These are phyloP conservation scores for Serendipita sp. DNA, from an alignment of 768 basidiomycete species.

Conservation along the genomic window DNA sequence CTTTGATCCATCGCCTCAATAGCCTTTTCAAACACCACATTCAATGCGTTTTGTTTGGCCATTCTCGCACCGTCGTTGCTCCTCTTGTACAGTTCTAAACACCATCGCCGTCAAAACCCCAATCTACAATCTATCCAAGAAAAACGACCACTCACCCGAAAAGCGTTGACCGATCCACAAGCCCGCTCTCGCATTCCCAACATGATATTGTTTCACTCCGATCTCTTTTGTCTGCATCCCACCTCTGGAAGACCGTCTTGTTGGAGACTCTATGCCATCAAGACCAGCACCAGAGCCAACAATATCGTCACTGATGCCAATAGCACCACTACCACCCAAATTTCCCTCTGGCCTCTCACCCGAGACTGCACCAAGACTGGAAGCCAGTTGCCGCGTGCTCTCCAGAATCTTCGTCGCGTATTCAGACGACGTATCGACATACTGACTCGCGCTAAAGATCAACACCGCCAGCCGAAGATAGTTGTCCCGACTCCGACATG, in stretches of 20 bases:
- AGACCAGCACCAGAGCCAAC: too few species aligned
- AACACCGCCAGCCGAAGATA: constrained; percentile 55
- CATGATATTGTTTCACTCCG: neutral
- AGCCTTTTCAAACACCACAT: constrained; percentile 16
- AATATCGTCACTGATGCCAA: too few species aligned
- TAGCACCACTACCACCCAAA: constrained; percentile 6
- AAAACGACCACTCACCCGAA: constrained; percentile 30
- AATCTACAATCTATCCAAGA: too few species aligned
- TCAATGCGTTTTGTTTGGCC: constrained; percentile 30
- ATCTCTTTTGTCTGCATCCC: neutral
- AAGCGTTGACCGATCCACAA: constrained; percentile 60
- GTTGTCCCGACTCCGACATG: constrained; percentile 46
- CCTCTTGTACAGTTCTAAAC: constrained; percentile 40
- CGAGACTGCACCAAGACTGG: constrained; percentile 42
- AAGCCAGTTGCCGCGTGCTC: constrained; percentile 53
- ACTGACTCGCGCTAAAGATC: constrained; percentile 51
- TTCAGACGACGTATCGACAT: constrained; percentile 50
- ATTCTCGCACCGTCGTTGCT: constrained; percentile 33
- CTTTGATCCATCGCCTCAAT: neutral
- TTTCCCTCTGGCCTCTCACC: constrained; percentile 15
- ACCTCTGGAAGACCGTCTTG: constrained; percentile 14
- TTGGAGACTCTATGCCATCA: neutral
- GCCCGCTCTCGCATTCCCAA: constrained; percentile 49
- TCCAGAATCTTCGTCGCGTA: constrained; percentile 50
- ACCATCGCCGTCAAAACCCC: too few species aligned